Evolutionary conservation across 495 filamentous ascomycete genomes (phyloP), one percentile per base, ranked within the genome.

Genomic region (Ramalina intermedia): DNA sequence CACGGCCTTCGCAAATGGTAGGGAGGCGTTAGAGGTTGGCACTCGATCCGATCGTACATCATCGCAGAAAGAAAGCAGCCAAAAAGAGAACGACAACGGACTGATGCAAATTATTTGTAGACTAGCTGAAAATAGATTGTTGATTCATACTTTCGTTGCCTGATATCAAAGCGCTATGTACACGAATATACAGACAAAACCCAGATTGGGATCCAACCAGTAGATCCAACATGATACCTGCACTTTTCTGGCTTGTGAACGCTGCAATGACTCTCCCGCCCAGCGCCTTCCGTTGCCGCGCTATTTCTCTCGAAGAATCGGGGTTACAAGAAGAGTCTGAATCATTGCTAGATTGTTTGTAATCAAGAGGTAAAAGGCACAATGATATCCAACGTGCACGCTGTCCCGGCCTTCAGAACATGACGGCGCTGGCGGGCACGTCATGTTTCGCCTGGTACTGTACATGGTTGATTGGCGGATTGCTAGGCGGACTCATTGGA

Each of bases 371-470:
- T 33, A 12, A 12, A 3, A 33, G 12, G 29, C 1, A 13, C 12
- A 33, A 3, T 41, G 1, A 12, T 41, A n/a, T 36, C 44, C 26
- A 16, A 44, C 35, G 26, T 6, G 44, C 9, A 4, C 21, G 41
- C n/a, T 16, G 13, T 8, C 12, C 29, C 11, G 13, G 33, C 20
- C 33, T 1, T 51, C 39, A 55, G 9, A 55, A 55, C 53, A 55
- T 55, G 5, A 48, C 48, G 20, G 53, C 44, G 17, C 37, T 47
- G 35, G 53, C 43, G 2, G 53, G 45, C 2, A 51, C 45, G 41
- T 55, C 45, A 26, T 52, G 42, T 35, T 48, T 43, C 29, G 37
- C 44, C 41, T 55, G 53, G 46, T 50, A 54, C 13, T 38, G 45
- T 18, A 45, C 21, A 43, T 55, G 48, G 13, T 52, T n/a, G 37